Evolutionary conservation across 768 basidiomycete species (phyloP), one percentile per base, ranked within the genome.

Genomic region (Boletus tylopilopsis): DNA sequence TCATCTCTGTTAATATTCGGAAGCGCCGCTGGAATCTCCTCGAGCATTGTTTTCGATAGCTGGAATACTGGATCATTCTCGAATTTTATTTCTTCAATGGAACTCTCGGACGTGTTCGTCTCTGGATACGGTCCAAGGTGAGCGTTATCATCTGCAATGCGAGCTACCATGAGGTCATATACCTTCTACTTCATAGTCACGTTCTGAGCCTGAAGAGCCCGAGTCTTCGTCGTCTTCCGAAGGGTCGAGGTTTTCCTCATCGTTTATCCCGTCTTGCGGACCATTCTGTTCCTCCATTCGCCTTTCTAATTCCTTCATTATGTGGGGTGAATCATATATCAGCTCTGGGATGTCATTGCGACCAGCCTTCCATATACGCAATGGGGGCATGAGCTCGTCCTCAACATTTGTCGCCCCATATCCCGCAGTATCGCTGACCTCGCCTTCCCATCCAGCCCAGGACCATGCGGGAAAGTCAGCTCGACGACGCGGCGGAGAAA

Each of bases 371-470:
- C 49, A 60, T 34, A 50, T 27, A 8, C 55, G 33, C 33, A 60
- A 15, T 1, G 56, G 53, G 0, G 53, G 53, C 35, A 42, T 23
- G 19, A 49, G 3, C 21, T 11, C 27, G 0, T 39, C 10, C 5
- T 23, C 0, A 9, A 24, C 6, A 18, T 38, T 18, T 5, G 25
- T 18, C 4, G 33, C 19, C 23, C 30, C 55, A n/a, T 4, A 0
- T 6, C 40, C 32, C 5, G n/a, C n/a, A 6, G 13, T 19, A 10
- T 22, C 34, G 22, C 2, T 32, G 9, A 51, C 49, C 9, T 0
- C 25, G 4, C 49, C 51, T 2, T 53, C 47, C 51, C 54, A 60
- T 4, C 49, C 51, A 13, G 37, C 46, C 55, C 55, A 56, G n/a
- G 58, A 55, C 53, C 53, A 53, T 6, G 46, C 18, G 0, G 42